Percentiles rank a stretch among this genome's conserved stretches.
These are phyloP conservation scores for Ustilago tritici DNA, from an alignment of 1,284 basidiomycete species.

Conservation along the genomic window DNA sequence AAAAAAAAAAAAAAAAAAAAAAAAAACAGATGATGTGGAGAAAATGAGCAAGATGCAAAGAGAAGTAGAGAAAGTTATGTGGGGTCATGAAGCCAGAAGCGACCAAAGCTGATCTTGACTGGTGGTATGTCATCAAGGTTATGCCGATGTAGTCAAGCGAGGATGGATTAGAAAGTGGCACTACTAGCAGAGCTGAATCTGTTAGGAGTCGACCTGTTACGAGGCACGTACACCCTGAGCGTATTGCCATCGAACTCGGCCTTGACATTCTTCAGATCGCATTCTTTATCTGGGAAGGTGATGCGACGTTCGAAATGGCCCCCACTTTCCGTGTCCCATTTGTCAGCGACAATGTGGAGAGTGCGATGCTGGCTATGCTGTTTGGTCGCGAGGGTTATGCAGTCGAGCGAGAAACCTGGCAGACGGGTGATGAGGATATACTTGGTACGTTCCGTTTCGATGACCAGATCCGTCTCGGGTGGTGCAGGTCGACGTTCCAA, in stretches of 20 bases:
- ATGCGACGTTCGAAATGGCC: constrained; percentile 65
- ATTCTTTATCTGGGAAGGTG: constrained; percentile 59
- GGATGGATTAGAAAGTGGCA: constrained; percentile 69
- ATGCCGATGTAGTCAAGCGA: neutral
- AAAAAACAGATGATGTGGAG: constrained; percentile 9
- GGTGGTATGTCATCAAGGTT: constrained; percentile 61
- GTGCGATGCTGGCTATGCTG: constrained; percentile 59
- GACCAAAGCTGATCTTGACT: too few species aligned
- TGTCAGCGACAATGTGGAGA: constrained; percentile 64
- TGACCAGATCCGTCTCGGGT: constrained; percentile 51
- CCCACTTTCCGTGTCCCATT: constrained; percentile 53
- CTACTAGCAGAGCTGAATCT: constrained; percentile 47
- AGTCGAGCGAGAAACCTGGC: constrained; percentile 63
- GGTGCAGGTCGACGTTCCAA: constrained; percentile 57
- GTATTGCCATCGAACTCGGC: constrained; percentile 58
- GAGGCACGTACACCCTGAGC: constrained; percentile 49
- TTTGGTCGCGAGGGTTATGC: constrained; percentile 64
- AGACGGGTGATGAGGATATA: constrained; percentile 53
- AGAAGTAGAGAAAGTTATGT: neutral
- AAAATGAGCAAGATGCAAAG: neutral
- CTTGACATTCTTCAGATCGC: constrained; percentile 50
- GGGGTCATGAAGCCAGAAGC: neutral
- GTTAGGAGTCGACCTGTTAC: neutral
- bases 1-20: neutral
- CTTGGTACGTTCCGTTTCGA: constrained; percentile 46